Evolutionary conservation across 257 asterid species (phyloP), one percentile per base, ranked within the genome.

Genomic region (Anisodus acutangulus): DNA sequence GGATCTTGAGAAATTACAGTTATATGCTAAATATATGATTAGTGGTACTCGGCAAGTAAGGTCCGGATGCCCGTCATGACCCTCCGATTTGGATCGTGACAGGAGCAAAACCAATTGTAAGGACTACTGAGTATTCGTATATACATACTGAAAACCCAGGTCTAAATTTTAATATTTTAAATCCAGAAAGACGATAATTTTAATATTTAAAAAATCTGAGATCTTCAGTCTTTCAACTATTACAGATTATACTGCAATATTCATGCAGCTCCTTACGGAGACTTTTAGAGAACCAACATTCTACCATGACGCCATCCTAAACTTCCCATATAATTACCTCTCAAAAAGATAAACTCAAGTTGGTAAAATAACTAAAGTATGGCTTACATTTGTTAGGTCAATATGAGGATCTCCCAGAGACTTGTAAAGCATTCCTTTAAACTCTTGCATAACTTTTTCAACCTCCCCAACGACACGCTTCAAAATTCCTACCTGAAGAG

Each of bases 381-480:
- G 81, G 13, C 93, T 92, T 90, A 97, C 99, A 89, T 86, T 95
- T 86, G 98, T 89, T 70, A 92, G 92, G 88, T 97, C 99, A 87
- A 95, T 88, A 85, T 90, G 88, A 47, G 97, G 99, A 91, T 95
- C 99, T 90, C 93, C 98, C 98, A 97, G 92, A 92, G 98, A 87
- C 88, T 91, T 93, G 90, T 93, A 93, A 85, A 97, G 99, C 96
- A 91, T 95, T 91, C 92, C 93, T 90, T 95, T 93, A 91, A 97
- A 97, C 90, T 95, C 99, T 83, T 87, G 96, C 94, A 97, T 95
- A 49, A 95, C 98, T 83, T 93, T 95, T 88, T 95, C 98, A 86
- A 95, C 98, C 91, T 95, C 98, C 91, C 94, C 98, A 76, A 95
- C 91, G 59, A 95, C 98, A 80, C 98, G 95, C 86, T 93, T 95